A percentile compares a stretch with the other conserved stretches of the same genome.
These are phyloP conservation scores for Termitomyces sp. DNA, from an alignment of 768 basidiomycete species.

Conservation along the genomic window DNA sequence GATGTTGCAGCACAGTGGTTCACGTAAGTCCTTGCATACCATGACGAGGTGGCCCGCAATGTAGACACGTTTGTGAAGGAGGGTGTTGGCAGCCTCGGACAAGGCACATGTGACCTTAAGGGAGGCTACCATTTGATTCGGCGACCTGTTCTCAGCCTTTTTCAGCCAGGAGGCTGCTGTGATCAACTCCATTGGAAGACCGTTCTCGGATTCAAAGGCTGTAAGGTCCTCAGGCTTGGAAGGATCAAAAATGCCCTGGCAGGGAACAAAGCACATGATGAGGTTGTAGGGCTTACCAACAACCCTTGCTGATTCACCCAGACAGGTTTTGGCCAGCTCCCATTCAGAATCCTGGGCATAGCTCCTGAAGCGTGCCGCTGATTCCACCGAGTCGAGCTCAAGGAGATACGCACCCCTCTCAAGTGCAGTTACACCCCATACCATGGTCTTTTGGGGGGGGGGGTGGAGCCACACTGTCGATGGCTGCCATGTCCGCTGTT, in stretches of 20 bases:
- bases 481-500: background rate
- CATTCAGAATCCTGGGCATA: background rate
- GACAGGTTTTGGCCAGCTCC: background rate
- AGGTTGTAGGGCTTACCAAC: background rate
- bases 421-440: too few relatives aligned
- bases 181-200: background rate
- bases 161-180: constrained; percentile 1
- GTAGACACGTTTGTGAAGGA: background rate
- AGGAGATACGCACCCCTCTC: background rate
- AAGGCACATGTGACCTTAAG: background rate
- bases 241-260: background rate
- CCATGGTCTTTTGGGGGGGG: background rate
- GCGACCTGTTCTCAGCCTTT: background rate
- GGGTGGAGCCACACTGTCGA: background rate
- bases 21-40: background rate
- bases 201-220: background rate
- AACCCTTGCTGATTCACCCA: background rate
- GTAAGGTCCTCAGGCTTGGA: background rate
- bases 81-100: background rate
- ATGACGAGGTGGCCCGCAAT: background rate
- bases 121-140: background rate
- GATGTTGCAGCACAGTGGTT: background rate
- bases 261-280: background rate
- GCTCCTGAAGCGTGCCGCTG: background rate
- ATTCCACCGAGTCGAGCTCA: background rate